Evolutionary conservation across 2,329 filamentous ascomycete species (phyloP), one percentile per base, ranked within the genome.

Genomic region (Penicillium corylophilum): DNA sequence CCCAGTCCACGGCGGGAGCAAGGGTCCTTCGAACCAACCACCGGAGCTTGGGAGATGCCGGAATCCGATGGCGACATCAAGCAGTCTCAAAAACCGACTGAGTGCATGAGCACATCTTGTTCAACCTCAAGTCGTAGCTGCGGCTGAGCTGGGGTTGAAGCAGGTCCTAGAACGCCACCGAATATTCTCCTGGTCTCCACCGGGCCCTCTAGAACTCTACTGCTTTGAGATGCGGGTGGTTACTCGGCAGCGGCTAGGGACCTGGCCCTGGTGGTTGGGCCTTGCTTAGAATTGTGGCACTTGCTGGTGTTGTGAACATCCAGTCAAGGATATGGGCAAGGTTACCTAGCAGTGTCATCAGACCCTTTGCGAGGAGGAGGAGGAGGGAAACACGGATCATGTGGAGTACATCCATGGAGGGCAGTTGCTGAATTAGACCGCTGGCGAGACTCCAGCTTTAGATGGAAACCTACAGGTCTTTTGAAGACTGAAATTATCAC

Each of bases 21-120:
- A 49, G 44, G 45, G 44, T 26, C 10, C 35, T 46, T 48, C 36
- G 50, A 56, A 33, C 54, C 57, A 59, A 62, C 54, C 54, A 60
- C 24, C 46, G 38, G n/a, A 26, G 54, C 48, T 48, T 46, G 44
- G 16, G 42, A 44, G 41, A 54, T 60, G 56, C 48, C 41, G 43
- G 53, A 44, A 51, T 46, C 58, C 58, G 56, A 39, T 45, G 45
- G 54, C 46, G 52, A 52, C 51, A 56, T 50, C 50, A 52, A 58
- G 51, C 46, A 55, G 46, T 53, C 54, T 51, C 40, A 54, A 35
- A 35, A 48, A 43, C 46, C 49, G 53, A 35, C 45, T 41, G 49
- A 51, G 26, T 38, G 43, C 45, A 45, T 40, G 31, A 42, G 36
- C 43, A 48, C 47, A 57, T 53, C 54, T 53, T 57, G 56, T 55